Conservation (phyloP, 2,329 filamentous ascomycete species). For the Pestalotiopsis sp. region DNA sequence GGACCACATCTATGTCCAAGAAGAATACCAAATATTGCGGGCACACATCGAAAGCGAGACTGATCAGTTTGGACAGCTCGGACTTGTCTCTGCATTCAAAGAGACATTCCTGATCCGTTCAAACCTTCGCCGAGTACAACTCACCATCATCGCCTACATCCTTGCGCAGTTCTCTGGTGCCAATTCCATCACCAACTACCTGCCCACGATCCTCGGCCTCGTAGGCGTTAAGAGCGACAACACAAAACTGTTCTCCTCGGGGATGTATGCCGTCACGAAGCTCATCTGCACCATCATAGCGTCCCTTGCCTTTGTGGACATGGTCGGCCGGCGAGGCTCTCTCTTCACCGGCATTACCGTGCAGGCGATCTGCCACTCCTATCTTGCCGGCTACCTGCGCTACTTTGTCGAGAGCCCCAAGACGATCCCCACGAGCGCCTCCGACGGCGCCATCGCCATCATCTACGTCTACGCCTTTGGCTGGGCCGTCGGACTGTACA, state of each 20-base stretch:
- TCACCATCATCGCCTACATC: slow-evolving; percentile 37
- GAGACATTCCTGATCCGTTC: slow-evolving; percentile 38
- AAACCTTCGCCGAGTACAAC: slow-evolving; percentile 43
- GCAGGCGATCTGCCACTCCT: not conserved
- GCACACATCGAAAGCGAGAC: slow-evolving; percentile 9
- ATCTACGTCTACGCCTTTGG: slow-evolving; percentile 49
- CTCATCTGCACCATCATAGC: not conserved
- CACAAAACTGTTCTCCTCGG: slow-evolving; percentile 37
- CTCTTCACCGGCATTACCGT: not conserved
- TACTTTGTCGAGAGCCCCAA: not conserved
- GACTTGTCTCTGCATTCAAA: slow-evolving; percentile 21
- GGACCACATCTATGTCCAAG: slow-evolving; percentile 28
- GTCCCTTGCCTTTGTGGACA: slow-evolving; percentile 24
- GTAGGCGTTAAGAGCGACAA: slow-evolving; percentile 34
- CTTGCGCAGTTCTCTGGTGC: slow-evolving; percentile 47
- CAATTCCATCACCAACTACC: slow-evolving; percentile 45
- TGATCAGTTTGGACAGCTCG: not conserved
- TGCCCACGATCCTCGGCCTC: slow-evolving; percentile 43
- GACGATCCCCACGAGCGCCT: slow-evolving; percentile 25
- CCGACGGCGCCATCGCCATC: slow-evolving; percentile 42
- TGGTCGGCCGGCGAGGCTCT: not conserved
- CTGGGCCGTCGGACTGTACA: slow-evolving; percentile 40
- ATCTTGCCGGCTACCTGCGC: not conserved
- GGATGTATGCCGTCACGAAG: slow-evolving; percentile 27
- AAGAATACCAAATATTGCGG: slow-evolving; percentile 23